phyloP scores from a whole-genome alignment of 1,139 yeast species.

The Candida pseudoviswanathii region DNA sequence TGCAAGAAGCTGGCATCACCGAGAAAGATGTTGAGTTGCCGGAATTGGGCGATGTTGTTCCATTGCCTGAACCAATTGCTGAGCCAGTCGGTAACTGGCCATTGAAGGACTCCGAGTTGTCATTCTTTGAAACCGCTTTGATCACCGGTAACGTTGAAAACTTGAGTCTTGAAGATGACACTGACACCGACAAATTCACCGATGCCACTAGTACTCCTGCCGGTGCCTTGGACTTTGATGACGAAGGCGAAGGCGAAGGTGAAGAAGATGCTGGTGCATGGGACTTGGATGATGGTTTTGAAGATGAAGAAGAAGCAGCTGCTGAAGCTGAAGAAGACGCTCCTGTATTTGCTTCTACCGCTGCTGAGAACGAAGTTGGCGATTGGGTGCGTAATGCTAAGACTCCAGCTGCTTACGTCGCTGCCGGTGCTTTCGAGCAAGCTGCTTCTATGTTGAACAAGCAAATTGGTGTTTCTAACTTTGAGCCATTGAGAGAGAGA shows the following conservation, averaged over 20 bases:
- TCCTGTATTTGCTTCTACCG: constrained; percentile 32
- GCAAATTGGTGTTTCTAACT: constrained; percentile 83
- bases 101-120: constrained; percentile 65
- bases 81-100: constrained; percentile 77
- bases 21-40: constrained; percentile 67
- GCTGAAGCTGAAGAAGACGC: constrained; percentile 24
- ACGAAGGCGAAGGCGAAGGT: constrained; percentile 49
- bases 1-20: constrained; percentile 67
- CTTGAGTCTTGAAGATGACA: constrained; percentile 51
- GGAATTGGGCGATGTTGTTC: constrained; percentile 43
- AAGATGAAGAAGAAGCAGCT: constrained; percentile 47
- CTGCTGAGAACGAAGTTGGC: constrained; percentile 61
- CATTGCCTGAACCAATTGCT: constrained; percentile 49
- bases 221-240: constrained; percentile 30
- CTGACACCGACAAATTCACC: constrained; percentile 20
- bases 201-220: constrained; percentile 10
- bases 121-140: constrained; percentile 85
- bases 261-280: constrained; percentile 57
- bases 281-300: constrained; percentile 46
- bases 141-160: constrained; percentile 73
- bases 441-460: constrained; percentile 91
- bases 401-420: constrained; percentile 89
- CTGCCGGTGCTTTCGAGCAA: constrained; percentile 95
- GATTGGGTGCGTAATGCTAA: constrained; percentile 89
- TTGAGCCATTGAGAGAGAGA: constrained; percentile 82